Evolutionary conservation across 768 basidiomycete species (phyloP).

Genomic region (Crepidotus variabilis): DNA sequence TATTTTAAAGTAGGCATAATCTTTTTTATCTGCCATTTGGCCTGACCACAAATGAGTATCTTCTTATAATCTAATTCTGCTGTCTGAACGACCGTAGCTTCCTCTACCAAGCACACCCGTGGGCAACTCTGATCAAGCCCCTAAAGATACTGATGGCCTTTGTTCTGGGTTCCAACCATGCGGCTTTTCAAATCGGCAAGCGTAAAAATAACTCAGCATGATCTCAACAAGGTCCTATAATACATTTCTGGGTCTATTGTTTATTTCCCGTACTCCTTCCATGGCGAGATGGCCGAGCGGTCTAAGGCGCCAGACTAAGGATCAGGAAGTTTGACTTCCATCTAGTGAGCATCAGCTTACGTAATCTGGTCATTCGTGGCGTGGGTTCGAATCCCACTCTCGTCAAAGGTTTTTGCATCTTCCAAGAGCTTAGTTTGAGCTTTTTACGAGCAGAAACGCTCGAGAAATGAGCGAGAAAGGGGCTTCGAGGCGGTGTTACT

Average conservation of each 20-base stretch:
- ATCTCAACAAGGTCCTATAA: neutral
- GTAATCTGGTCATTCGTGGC: constrained; percentile 17
- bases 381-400: constrained; percentile 54
- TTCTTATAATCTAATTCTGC: too few species aligned
- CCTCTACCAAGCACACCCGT: too few species aligned
- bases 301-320: constrained; percentile 88
- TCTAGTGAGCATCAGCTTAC: neutral
- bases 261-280: neutral
- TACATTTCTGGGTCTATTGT: neutral
- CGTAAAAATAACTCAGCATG: neutral
- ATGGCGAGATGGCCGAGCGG: constrained; percentile 77
- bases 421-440: neutral
- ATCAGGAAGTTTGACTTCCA: constrained; percentile 18
- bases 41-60: too few species aligned
- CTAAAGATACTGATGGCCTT: neutral
- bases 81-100: too few species aligned
- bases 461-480: neutral
- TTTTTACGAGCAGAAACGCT: neutral
- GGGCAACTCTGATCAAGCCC: too few species aligned
- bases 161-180: neutral
- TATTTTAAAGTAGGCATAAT: too few species aligned
- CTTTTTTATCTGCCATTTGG: too few species aligned
- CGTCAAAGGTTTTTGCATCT: constrained; percentile 14
- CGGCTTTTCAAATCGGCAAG: neutral
- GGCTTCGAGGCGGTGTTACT: neutral